These are phyloP conservation scores for Lentithecium fluviatile DNA, from an alignment of 495 filamentous ascomycete genomes.

Conservation along the genomic window DNA sequence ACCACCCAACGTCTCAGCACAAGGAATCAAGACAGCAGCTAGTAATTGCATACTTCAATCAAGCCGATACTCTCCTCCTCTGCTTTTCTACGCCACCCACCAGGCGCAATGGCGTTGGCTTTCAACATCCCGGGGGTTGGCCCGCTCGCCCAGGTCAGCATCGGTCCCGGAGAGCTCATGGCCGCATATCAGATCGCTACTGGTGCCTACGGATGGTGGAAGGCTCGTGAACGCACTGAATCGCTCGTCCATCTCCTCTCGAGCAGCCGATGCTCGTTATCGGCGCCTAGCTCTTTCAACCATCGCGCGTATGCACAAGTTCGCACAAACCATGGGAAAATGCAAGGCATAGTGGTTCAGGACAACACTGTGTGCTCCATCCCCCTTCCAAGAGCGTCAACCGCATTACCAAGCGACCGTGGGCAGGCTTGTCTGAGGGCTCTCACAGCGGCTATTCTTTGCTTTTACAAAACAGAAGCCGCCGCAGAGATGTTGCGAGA, in stretches of 20 bases:
- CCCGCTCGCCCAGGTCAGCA: conserved; percentile 3
- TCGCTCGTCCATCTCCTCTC: not conserved
- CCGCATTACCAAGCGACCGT: not conserved
- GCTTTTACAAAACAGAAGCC: not conserved
- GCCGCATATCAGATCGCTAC: conserved; percentile 1
- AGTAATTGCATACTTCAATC: too few relatives aligned
- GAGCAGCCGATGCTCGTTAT: not conserved
- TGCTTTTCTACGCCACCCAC: too few relatives aligned
- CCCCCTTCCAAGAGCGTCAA: conserved; percentile 1
- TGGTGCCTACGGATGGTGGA: conserved; percentile 17
- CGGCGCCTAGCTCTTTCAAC: not conserved
- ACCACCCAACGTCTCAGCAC: too few relatives aligned
- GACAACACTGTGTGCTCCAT: not conserved
- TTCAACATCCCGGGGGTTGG: conserved; percentile 12
- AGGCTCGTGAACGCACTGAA: not conserved
- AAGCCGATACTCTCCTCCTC: too few relatives aligned
- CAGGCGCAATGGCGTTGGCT: not conserved
- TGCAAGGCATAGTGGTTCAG: not conserved
- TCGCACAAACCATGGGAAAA: not conserved
- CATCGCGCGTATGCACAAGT: not conserved
- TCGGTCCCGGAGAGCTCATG: not conserved
- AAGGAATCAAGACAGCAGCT: too few relatives aligned
- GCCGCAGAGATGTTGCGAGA: not conserved
- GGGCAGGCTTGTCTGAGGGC: not conserved
- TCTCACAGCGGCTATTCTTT: not conserved